Evolutionary conservation across 2,329 filamentous ascomycete species (phyloP).

Genomic region (Colletotrichum destructivum): DNA sequence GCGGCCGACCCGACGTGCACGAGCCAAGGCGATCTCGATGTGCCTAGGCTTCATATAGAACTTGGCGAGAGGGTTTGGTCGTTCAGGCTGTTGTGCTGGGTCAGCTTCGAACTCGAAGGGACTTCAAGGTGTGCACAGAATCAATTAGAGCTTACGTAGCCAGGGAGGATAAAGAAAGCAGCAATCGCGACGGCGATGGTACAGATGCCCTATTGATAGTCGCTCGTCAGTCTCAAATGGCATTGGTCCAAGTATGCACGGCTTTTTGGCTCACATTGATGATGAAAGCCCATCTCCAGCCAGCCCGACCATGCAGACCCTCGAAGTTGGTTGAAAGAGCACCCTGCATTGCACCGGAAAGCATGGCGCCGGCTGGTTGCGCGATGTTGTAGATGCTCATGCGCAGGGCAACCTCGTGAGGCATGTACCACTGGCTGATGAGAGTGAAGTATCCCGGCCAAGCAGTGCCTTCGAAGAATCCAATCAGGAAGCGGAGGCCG

Average conservation of each 20-base stretch:
- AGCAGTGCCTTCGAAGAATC: conserved; percentile 56
- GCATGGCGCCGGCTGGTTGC: conserved; percentile 68
- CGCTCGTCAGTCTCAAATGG: background rate
- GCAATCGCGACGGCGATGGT: conserved; percentile 28
- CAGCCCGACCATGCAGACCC: conserved; percentile 59
- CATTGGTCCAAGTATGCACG: fast-evolving
- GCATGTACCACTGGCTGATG: conserved; percentile 61
- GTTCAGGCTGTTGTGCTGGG: conserved; percentile 9
- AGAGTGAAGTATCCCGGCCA: conserved; percentile 48
- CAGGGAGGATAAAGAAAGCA: conserved; percentile 32
- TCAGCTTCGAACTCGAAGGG: background rate
- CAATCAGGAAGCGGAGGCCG: conserved; percentile 60
- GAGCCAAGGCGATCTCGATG: conserved; percentile 29
- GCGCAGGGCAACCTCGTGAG: conserved; percentile 62
- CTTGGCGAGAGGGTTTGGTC: conserved; percentile 25
- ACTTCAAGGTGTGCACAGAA: background rate
- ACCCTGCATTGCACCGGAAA: conserved; percentile 69
- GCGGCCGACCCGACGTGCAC: conserved; percentile 16
- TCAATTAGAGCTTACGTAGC: conserved; percentile 10
- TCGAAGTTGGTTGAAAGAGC: conserved; percentile 68
- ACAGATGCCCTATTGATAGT: conserved; percentile 1
- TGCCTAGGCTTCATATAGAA: conserved; percentile 29
- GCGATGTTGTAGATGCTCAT: conserved; percentile 64
- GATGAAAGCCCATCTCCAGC: conserved; percentile 59
- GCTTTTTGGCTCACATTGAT: conserved; percentile 49